phyloP scores from a whole-genome alignment of 495 filamentous ascomycete genomes.

The Mycothermus thermophilus region DNA sequence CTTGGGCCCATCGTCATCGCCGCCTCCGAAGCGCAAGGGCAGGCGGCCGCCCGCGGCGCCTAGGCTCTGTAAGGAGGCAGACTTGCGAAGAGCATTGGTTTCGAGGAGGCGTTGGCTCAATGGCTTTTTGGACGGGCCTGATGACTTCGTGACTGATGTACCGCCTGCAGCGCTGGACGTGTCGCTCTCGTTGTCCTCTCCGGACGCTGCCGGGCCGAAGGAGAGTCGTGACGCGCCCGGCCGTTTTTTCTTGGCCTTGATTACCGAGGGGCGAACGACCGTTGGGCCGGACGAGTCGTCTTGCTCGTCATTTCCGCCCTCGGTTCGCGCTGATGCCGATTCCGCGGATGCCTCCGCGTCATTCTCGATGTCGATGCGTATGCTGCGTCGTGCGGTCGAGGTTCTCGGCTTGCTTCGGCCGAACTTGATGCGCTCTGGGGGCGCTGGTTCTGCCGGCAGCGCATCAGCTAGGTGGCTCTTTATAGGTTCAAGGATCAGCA shows the following conservation, averaged over 20 bases:
- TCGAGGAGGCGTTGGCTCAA: slow-evolving; percentile 60
- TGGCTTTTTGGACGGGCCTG: slow-evolving; percentile 50
- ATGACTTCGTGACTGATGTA: slow-evolving; percentile 4
- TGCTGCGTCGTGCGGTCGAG: slow-evolving; percentile 37
- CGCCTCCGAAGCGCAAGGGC: slow-evolving; percentile 41
- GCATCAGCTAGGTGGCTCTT: slow-evolving; percentile 26
- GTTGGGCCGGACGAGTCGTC: slow-evolving; percentile 25
- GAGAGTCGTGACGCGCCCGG: slow-evolving; percentile 57
- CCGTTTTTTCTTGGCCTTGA: slow-evolving; percentile 42
- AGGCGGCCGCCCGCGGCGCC: slow-evolving; percentile 30
- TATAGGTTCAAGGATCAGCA: slow-evolving; percentile 16
- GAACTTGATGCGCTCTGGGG: slow-evolving; percentile 29
- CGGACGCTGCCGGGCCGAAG: slow-evolving; percentile 51
- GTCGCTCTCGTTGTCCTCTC: slow-evolving; percentile 37
- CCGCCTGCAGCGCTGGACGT: neutral
- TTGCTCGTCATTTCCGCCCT: slow-evolving; percentile 19
- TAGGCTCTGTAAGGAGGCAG: slow-evolving; percentile 17
- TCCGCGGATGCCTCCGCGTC: slow-evolving; percentile 11
- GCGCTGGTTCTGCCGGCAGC: slow-evolving; percentile 17
- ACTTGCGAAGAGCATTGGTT: slow-evolving; percentile 47
- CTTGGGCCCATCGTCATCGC: slow-evolving; percentile 56
- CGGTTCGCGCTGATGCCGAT: slow-evolving; percentile 10
- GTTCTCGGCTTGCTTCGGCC: slow-evolving; percentile 33
- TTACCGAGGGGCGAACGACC: slow-evolving; percentile 23
- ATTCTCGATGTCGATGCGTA: slow-evolving; percentile 33